Conservation (phyloP, 768 basidiomycete genomes). For the Psilocybe sp. region DNA sequence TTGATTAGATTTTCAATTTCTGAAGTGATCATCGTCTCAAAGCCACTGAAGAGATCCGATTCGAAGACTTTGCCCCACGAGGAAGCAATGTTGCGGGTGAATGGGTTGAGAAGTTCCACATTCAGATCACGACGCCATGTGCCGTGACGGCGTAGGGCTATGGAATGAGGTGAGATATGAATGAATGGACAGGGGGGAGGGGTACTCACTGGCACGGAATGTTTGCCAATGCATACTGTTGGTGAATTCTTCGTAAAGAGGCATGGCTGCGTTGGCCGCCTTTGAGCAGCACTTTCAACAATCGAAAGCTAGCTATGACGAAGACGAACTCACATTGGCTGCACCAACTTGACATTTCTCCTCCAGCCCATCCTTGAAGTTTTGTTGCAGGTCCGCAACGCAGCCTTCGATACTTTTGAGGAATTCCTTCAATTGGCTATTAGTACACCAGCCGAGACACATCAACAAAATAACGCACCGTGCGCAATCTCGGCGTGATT, state of each 20-base stretch:
- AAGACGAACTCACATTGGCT: constrained; percentile 33
- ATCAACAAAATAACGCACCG: constrained; percentile 24
- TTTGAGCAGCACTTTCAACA: constrained; percentile 13
- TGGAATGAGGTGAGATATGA: neutral
- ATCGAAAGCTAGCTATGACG: neutral
- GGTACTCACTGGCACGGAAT: constrained; percentile 50
- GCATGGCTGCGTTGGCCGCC: constrained; percentile 43
- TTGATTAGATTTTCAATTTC: constrained; percentile 43
- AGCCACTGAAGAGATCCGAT: constrained; percentile 48
- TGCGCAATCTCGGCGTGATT: constrained; percentile 40
- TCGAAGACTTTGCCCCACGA: constrained; percentile 63
- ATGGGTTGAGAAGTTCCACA: constrained; percentile 52
- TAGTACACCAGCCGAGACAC: neutral
- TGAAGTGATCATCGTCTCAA: constrained; percentile 35
- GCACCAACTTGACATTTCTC: constrained; percentile 56
- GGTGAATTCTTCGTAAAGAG: constrained; percentile 48
- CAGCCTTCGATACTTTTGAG: constrained; percentile 38
- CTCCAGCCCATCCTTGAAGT: constrained; percentile 54
- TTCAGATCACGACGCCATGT: constrained; percentile 59
- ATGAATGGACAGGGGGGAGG: neutral
- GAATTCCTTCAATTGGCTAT: constrained; percentile 40
- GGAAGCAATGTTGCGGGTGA: constrained; percentile 55
- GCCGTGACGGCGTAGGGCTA: constrained; percentile 53
- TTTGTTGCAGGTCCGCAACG: constrained; percentile 43
- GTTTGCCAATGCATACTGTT: constrained; percentile 58